These are phyloP conservation scores for Hypoxylon sp. DNA, from an alignment of 2,329 filamentous ascomycete genomes.

Conservation along the genomic window DNA sequence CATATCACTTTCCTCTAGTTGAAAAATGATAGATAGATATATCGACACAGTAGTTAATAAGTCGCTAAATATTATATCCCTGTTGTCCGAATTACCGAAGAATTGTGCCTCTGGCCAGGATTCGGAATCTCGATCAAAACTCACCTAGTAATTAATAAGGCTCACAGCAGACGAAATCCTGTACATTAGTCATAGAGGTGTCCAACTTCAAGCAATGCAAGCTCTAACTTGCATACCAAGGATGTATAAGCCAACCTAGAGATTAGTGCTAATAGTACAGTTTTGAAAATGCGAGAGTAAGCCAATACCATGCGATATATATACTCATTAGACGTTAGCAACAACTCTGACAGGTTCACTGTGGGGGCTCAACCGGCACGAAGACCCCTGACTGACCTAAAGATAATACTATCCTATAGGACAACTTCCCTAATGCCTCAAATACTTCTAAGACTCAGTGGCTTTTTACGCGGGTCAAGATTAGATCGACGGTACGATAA, in stretches of 20 bases:
- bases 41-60: not conserved
- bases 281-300: slow-evolving; percentile 13
- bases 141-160: slow-evolving; percentile 8
- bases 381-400: too few relatives aligned
- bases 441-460: too few relatives aligned
- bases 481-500: too few relatives aligned
- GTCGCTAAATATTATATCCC: not conserved
- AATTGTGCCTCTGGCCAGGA: not conserved
- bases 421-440: too few relatives aligned
- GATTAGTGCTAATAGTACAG: too few relatives aligned
- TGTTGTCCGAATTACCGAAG: not conserved
- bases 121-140: not conserved
- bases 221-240: slow-evolving; percentile 27
- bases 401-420: too few relatives aligned
- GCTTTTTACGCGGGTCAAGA: too few relatives aligned
- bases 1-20: too few relatives aligned
- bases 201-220: slow-evolving; percentile 3
- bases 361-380: slow-evolving; percentile 13
- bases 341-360: slow-evolving; percentile 20
- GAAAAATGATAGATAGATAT: too few relatives aligned
- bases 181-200: too few relatives aligned
- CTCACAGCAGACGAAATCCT: slow-evolving; percentile 7
- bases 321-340: slow-evolving; percentile 14
- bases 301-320: slow-evolving; percentile 22
- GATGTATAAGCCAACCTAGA: slow-evolving; percentile 3